A percentile compares a stretch with the other conserved stretches of the same genome.
Evolutionary conservation across 495 filamentous ascomycete genomes (phyloP).

Genomic region (Hyaloscypha hepaticicola): DNA sequence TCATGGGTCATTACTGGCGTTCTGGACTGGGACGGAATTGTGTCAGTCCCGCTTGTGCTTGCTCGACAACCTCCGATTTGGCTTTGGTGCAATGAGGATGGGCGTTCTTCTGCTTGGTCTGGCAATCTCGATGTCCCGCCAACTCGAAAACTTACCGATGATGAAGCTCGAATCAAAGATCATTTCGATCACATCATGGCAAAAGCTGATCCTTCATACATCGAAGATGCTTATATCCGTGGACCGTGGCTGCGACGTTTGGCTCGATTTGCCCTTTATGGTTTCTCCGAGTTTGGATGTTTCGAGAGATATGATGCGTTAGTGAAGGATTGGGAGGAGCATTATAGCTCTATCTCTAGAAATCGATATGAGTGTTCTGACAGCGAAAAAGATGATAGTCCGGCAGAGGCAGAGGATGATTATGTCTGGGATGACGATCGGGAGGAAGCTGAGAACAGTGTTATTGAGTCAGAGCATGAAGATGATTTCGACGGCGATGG

Average conservation of each 20-base stretch:
- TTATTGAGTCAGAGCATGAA: too few relatives aligned
- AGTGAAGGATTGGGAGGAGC: slow-evolving; percentile 17
- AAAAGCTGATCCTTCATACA: slow-evolving; percentile 8
- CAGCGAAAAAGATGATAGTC: too few relatives aligned
- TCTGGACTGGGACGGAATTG: slow-evolving; percentile 16
- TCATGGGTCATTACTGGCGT: slow-evolving; percentile 19
- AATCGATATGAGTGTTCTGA: neutral
- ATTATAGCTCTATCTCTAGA: neutral
- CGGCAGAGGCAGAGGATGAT: too few relatives aligned
- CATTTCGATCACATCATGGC: slow-evolving; percentile 25
- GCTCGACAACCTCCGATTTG: slow-evolving; percentile 9
- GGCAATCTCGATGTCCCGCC: slow-evolving; percentile 11
- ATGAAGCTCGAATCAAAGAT: slow-evolving; percentile 18
- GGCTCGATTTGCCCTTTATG: slow-evolving; percentile 14
- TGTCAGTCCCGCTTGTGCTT: slow-evolving; percentile 11
- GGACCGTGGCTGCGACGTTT: slow-evolving; percentile 11
- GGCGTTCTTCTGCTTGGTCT: neutral
- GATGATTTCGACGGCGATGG: too few relatives aligned
- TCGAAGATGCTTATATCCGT: slow-evolving; percentile 20
- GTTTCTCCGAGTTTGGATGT: neutral
- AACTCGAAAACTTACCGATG: neutral
- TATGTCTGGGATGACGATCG: too few relatives aligned
- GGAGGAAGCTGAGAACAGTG: too few relatives aligned
- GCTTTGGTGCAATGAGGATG: slow-evolving; percentile 17
- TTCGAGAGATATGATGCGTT: slow-evolving; percentile 8